phyloP scores from a whole-genome alignment of 1,284 basidiomycete species.

The Earliella scabrosa region DNA sequence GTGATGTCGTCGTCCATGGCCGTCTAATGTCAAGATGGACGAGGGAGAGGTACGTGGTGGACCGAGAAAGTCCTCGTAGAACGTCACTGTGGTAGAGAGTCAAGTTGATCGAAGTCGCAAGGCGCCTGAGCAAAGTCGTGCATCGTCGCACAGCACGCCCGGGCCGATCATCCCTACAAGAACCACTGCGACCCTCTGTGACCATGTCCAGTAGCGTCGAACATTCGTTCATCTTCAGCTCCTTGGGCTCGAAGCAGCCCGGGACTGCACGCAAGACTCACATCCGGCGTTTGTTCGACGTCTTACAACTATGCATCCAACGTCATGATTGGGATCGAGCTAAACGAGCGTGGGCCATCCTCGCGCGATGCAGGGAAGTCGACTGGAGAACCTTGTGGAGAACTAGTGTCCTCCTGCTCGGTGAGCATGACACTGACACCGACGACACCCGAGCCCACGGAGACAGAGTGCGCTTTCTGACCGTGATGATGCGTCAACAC shows the following conservation, averaged over 20 bases:
- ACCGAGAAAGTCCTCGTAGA: background rate
- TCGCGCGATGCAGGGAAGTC: conserved; percentile 84
- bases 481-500: conserved; percentile 68
- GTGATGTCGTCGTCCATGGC: conserved; percentile 72
- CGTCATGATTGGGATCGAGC: conserved; percentile 71
- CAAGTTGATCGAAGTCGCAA: conserved; percentile 9
- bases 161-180: too few species aligned
- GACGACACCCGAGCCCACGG: conserved; percentile 29
- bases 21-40: background rate
- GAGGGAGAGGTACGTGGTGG: too few species aligned
- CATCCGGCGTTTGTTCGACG: conserved; percentile 72
- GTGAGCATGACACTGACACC: conserved; percentile 13
- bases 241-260: conserved; percentile 48
- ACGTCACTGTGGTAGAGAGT: conserved; percentile 6
- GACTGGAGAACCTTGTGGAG: conserved; percentile 80
- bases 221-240: conserved; percentile 59
- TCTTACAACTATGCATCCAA: conserved; percentile 76
- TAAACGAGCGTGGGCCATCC: conserved; percentile 76
- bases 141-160: background rate
- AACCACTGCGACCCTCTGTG: too few species aligned
- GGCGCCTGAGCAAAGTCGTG: background rate
- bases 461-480: conserved; percentile 63
- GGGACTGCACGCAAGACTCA: conserved; percentile 66
- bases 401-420: conserved; percentile 66
- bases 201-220: conserved; percentile 37